Conservation (phyloP, 2,329 filamentous ascomycete genomes). For the Calonectria ilicicola region DNA sequence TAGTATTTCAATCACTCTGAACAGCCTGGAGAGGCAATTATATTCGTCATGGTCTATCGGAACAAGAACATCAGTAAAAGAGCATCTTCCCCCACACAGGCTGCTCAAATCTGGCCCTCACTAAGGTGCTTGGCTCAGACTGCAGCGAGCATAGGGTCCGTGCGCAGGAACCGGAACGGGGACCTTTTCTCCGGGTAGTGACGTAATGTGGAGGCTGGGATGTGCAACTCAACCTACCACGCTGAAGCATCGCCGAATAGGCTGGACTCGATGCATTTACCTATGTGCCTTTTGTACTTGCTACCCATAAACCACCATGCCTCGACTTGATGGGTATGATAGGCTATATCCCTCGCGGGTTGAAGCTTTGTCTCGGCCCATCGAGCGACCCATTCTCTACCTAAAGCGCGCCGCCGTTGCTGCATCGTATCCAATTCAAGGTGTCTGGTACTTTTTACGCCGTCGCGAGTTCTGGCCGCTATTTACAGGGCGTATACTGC, state of each 20-base stretch:
- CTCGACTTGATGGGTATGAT: constrained; percentile 20
- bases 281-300: not conserved
- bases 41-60: not conserved
- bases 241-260: constrained; percentile 4
- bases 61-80: not conserved
- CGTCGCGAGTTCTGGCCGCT: constrained; percentile 87
- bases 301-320: constrained; percentile 29
- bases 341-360: constrained; percentile 27
- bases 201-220: constrained; percentile 30
- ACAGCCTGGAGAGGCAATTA: not conserved
- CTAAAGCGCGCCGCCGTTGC: constrained; percentile 58
- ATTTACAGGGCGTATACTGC: constrained; percentile 81
- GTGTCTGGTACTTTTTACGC: constrained; percentile 83
- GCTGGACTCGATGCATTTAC: not conserved
- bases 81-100: constrained; percentile 4
- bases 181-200: constrained; percentile 11
- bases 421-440: constrained; percentile 71
- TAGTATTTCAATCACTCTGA: not conserved
- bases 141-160: not conserved
- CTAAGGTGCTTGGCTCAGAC: not conserved
- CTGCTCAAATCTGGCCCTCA: not conserved
- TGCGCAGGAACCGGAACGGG: constrained; percentile 18
- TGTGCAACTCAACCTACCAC: not conserved
- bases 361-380: constrained; percentile 33
- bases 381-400: constrained; percentile 56